Conservation (phyloP, 441 rosid species). For the Euphorbia schlechtendalii region DNA sequence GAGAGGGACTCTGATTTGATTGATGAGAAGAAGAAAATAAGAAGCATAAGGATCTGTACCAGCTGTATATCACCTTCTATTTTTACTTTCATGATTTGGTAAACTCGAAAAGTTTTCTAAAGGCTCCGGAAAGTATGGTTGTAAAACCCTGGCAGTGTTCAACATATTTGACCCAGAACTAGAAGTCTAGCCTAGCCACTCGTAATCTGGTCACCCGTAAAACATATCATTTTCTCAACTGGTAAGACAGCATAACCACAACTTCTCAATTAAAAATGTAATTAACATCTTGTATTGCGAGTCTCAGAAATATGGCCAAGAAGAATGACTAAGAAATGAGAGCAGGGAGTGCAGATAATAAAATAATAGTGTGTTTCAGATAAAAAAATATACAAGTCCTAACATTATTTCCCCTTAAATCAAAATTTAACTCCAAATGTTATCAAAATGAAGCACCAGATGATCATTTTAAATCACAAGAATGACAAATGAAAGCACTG, state of each 20-base stretch:
- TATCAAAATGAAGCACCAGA: background rate
- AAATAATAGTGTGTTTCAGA: background rate
- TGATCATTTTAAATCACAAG: background rate
- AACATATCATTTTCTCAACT: background rate
- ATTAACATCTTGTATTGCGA: background rate
- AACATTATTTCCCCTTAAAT: background rate
- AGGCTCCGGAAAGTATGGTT: background rate
- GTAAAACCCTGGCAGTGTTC: background rate
- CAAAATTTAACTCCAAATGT: conserved; percentile 2
- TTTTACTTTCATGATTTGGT: background rate
- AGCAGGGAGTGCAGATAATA: background rate
- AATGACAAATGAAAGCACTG: background rate
- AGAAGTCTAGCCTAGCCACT: background rate
- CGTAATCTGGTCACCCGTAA: background rate
- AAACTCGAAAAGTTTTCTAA: background rate
- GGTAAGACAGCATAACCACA: background rate
- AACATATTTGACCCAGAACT: background rate
- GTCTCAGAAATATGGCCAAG: background rate
- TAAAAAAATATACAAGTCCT: background rate
- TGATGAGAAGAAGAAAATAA: background rate
- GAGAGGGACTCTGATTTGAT: background rate
- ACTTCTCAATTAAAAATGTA: background rate
- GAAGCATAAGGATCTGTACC: background rate
- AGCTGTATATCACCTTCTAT: background rate
- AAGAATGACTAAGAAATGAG: background rate